These are phyloP conservation scores for Fibroporia radiculosa DNA, from an alignment of 768 basidiomycete species.

Conservation along the genomic window DNA sequence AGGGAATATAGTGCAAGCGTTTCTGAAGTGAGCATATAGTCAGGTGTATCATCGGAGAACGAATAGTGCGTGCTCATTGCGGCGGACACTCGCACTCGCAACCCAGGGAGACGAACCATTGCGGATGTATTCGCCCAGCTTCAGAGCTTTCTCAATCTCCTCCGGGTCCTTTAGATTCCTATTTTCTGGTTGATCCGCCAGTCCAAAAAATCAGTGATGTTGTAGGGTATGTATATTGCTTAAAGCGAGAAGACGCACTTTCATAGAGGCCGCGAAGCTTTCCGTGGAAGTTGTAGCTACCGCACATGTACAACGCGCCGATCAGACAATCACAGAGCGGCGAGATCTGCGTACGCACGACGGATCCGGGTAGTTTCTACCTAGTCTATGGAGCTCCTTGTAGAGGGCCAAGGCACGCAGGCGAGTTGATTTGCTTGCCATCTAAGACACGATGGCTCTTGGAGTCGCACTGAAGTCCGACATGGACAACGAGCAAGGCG, in stretches of 20 bases:
- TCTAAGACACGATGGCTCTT: too few species aligned
- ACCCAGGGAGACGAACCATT: conserved; percentile 52
- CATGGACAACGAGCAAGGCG: too few species aligned
- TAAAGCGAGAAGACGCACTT: conserved; percentile 53
- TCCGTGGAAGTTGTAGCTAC: conserved; percentile 71
- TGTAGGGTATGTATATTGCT: not conserved
- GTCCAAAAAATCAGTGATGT: too few species aligned
- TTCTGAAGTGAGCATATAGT: conserved; percentile 35
- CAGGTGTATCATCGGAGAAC: not conserved
- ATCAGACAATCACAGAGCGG: not conserved
- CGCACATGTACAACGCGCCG: not conserved
- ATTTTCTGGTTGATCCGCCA: conserved; percentile 54
- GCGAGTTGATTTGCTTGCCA: conserved; percentile 47
- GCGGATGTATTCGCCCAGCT: conserved; percentile 77
- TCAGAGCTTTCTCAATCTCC: conserved; percentile 71
- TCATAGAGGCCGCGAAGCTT: conserved; percentile 67
- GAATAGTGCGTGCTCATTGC: too few species aligned
- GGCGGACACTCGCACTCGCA: too few species aligned
- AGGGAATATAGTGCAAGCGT: conserved; percentile 77
- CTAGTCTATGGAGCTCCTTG: conserved; percentile 76
- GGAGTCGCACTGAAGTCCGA: too few species aligned
- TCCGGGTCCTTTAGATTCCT: conserved; percentile 52
- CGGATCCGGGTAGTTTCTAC: conserved; percentile 77
- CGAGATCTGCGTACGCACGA: conserved; percentile 40
- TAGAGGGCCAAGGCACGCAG: conserved; percentile 65